Conservation (phyloP, 257 asterid species). For the Rauvolfia tetraphylla region DNA sequence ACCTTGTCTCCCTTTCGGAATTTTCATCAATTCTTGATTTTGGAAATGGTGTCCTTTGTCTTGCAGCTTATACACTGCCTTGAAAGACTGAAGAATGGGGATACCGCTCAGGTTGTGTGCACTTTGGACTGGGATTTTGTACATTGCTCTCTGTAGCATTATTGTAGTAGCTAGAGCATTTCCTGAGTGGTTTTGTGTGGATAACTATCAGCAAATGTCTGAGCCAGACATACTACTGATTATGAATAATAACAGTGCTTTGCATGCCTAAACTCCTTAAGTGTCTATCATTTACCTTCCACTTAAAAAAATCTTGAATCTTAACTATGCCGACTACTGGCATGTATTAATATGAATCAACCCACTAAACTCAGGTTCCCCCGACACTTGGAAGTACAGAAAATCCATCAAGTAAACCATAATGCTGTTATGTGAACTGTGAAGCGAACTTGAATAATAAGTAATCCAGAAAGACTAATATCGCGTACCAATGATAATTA, state of each 20-base stretch:
- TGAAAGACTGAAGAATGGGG: conserved; percentile 1
- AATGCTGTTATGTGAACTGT: background rate
- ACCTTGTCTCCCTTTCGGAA: background rate
- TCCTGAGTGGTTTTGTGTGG: background rate
- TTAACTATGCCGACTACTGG: background rate
- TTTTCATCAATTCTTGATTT: background rate
- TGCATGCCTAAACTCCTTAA: background rate
- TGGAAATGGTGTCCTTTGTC: background rate
- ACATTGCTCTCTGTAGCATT: background rate
- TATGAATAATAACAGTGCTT: background rate
- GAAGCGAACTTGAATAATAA: background rate
- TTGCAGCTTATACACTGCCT: conserved; percentile 1
- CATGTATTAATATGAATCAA: background rate
- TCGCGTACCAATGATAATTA: too few relatives aligned
- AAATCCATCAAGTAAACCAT: background rate
- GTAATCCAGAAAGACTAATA: background rate
- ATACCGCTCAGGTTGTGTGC: background rate
- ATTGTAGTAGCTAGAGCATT: background rate
- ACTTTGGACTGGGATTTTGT: background rate
- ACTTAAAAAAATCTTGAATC: background rate
- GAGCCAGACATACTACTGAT: background rate
- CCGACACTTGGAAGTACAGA: background rate
- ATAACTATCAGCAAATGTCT: background rate
- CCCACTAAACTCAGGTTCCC: background rate
- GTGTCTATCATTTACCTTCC: background rate